These are phyloP conservation scores for Funneliformis caledonium DNA, from an alignment of 371 early-diverging fungal species.

Conservation along the genomic window DNA sequence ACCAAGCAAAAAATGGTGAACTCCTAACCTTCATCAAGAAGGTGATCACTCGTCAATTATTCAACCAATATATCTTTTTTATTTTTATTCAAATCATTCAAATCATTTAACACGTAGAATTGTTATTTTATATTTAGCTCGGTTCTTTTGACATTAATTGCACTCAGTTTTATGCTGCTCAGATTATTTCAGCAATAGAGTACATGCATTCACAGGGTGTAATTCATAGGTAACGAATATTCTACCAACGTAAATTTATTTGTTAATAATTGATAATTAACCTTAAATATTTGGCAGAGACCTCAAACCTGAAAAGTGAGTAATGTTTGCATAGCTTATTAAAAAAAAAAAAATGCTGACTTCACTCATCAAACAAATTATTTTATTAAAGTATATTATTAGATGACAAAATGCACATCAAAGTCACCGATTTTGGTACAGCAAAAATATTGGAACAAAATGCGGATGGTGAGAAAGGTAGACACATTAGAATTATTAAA, in stretches of 20 bases:
- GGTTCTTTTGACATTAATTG: conserved; percentile 74
- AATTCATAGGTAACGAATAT: conserved; percentile 70
- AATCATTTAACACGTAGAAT: conserved; percentile 6
- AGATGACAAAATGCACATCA: conserved; percentile 84
- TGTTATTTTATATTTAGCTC: conserved; percentile 49
- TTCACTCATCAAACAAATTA: background rate
- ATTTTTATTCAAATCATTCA: background rate
- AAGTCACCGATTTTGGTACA: conserved; percentile 97
- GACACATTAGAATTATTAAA: background rate
- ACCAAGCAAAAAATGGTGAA: conserved; percentile 91
- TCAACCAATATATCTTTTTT: background rate
- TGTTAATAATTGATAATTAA: background rate
- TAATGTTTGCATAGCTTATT: background rate
- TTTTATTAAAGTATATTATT: conserved; percentile 70
- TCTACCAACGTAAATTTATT: conserved; percentile 8
- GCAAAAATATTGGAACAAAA: conserved; percentile 76
- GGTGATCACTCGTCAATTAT: conserved; percentile 46
- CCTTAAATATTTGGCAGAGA: conserved; percentile 56
- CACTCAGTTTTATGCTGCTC: conserved; percentile 83
- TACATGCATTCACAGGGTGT: conserved; percentile 83
- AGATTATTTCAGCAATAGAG: conserved; percentile 85
- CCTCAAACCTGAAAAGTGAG: conserved; percentile 88
- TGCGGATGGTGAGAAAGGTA: conserved; percentile 45
- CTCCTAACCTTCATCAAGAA: conserved; percentile 76
- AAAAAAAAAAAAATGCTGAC: background rate